A percentile compares a stretch with the other conserved stretches of the same genome.
These are phyloP conservation scores for Yamadazyma dushanensis DNA, from an alignment of 1,139 yeast genomes.

Conservation along the genomic window DNA sequence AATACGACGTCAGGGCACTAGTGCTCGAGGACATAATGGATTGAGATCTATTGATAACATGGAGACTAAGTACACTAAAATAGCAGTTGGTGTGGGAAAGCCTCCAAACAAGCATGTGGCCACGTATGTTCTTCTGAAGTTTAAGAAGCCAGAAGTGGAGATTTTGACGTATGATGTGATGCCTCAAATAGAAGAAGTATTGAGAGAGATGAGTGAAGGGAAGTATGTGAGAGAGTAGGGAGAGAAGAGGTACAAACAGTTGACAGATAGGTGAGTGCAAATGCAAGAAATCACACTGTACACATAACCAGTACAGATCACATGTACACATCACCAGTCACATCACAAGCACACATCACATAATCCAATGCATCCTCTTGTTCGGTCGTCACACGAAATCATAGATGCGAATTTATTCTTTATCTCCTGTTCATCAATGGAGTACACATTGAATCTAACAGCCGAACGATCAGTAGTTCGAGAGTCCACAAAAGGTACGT, in stretches of 20 bases:
- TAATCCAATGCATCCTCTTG: too few relatives aligned
- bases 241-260: too few relatives aligned
- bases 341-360: too few relatives aligned
- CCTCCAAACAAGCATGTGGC: conserved; percentile 54
- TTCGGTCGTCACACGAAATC: too few relatives aligned
- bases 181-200: conserved; percentile 35
- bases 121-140: conserved; percentile 58
- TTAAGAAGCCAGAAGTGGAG: conserved; percentile 37
- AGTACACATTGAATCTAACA: conserved; percentile 35
- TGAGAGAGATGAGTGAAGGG: conserved; percentile 36
- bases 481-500: conserved; percentile 48
- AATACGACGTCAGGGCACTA: conserved; percentile 53
- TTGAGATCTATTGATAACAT: conserved; percentile 52
- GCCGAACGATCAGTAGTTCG: conserved; percentile 47
- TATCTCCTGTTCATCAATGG: conserved; percentile 25
- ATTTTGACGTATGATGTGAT: conserved; percentile 33
- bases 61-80: conserved; percentile 49
- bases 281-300: too few relatives aligned
- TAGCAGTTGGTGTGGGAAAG: conserved; percentile 75
- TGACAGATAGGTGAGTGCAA: too few relatives aligned
- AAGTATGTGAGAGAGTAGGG: conserved; percentile 14
- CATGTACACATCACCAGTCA: too few relatives aligned
- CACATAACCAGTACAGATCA: too few relatives aligned
- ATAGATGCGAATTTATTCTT: too few relatives aligned
- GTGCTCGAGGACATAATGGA: conserved; percentile 82